Evolutionary conservation across 257 asterid species (phyloP), one percentile per base, ranked within the genome.

Genomic region (Solanum piurae): DNA sequence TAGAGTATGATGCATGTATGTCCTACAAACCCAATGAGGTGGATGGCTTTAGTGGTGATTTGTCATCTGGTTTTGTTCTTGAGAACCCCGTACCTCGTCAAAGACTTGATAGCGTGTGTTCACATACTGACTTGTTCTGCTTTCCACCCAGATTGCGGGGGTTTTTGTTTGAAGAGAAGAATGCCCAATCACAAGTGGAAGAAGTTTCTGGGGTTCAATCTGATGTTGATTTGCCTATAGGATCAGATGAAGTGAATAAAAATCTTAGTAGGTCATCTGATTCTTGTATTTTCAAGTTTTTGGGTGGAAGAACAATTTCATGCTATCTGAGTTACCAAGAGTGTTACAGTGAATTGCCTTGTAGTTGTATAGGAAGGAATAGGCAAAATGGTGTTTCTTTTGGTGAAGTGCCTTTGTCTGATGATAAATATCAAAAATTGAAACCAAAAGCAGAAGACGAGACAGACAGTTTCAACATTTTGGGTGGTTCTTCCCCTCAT

Each of bases 121-220:
- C 92, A 7, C 74, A 90, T 91, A 88, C 93, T 1, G 88, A 91
- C 73, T 86, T 90, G 60, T 94, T 95, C 87, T 96, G 98, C 91
- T 96, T 95, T 88, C 94, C 93, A 6, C 93, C 98, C 16, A 96
- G 96, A 25, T 91, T 94, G 86, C 83, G 91, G 66, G 95, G 90
- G 49, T 77, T 89, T 87, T 86, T 90, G 55, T 13, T 76, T 76
- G 64, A 87, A 37, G 90, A 88, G 64, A 83, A 71, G 44, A 90
- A 85, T 89, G 87, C 86, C 49, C 77, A 87, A 37, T 66, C 87
- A 44, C 87, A 82, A 73, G 83, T 86, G 23, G 69, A 83, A 60
- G 92, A 87, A 77, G 92, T 76, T 86, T 89, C 92, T 49, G 88
- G 89, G 52, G 87, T 80, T 73, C 88, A 85, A 27, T 87, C 90